Conservation (phyloP, 768 basidiomycete genomes). For the Lyophyllum atratum region DNA sequence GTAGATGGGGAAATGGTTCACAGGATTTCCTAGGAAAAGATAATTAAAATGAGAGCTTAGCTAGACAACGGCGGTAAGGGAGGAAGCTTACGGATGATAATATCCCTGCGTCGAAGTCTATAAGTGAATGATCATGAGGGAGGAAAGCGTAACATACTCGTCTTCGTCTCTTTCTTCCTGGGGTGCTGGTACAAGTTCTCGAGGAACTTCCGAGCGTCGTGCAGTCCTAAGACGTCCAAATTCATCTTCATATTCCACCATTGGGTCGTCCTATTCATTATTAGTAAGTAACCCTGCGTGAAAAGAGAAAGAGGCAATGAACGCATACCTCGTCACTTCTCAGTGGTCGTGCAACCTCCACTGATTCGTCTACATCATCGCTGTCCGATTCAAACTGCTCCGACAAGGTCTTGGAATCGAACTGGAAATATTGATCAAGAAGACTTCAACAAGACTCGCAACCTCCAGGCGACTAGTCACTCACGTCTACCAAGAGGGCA, state of each 20-base stretch:
- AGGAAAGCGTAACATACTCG: constrained; percentile 43
- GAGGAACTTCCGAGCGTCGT: constrained; percentile 75
- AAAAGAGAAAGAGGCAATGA: neutral
- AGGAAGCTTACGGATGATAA: constrained; percentile 52
- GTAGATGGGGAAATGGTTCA: constrained; percentile 86
- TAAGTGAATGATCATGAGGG: constrained; percentile 9
- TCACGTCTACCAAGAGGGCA: constrained; percentile 73
- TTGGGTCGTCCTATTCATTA: constrained; percentile 61
- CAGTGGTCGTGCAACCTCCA: constrained; percentile 54
- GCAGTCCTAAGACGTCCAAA: constrained; percentile 77
- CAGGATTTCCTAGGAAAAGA: constrained; percentile 78
- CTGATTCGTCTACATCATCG: constrained; percentile 79
- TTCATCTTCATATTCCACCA: constrained; percentile 87
- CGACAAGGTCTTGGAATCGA: constrained; percentile 56
- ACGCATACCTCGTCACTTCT: constrained; percentile 40
- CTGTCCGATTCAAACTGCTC: constrained; percentile 67
- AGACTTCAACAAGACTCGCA: neutral
- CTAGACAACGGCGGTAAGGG: neutral
- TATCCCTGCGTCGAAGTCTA: constrained; percentile 41
- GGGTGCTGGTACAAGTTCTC: constrained; percentile 54
- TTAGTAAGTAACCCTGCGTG: constrained; percentile 8
- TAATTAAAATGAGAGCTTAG: constrained; percentile 4
- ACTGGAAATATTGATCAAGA: constrained; percentile 53
- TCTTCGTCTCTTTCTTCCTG: constrained; percentile 55
- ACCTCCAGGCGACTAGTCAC: constrained; percentile 24